Base-by-base conservation (phyloP, 140 eudicot species). In the Oenanthe javanica region DNA sequence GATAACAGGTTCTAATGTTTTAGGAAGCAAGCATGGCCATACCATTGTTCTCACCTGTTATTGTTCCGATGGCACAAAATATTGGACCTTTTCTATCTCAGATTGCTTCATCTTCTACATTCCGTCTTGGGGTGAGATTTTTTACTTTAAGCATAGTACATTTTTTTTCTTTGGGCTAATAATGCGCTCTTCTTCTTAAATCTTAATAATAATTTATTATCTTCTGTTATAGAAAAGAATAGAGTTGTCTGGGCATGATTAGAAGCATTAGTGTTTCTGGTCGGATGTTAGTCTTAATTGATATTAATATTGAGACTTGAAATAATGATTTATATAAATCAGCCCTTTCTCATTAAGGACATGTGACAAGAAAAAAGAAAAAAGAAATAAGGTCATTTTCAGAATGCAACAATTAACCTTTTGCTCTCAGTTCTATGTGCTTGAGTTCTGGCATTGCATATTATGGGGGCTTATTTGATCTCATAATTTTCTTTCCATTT, bases 11-110 rank as follows among this genome's bases (percentile, higher is more conserved):
- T 77, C 38, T 75, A 43, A 54, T 69, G 52, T 86, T 76, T 52
- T 94, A 94, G 99, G 99, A 95, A 80, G 97, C 99, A 77, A 95
- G 97, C 84, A n/a, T 86, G 77, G 97, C 97, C 3, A 83, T 88
- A 79, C 99, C 99, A 49, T 78, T 95, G 74, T 83, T 92, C 82
- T 95, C 99, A 72, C 97, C 99, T 72, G 93, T 95, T 82, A 89
- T 95, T 51, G 84, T 90, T 63, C 99, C 99, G 50, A 81, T 92
- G 93, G 93, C 88, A 49, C 97, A 95, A 85, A 85, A 93, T 86
- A 15, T 92, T 45, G 97, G 92, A 78, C 97, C 99, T 73, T 78
- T 94, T 77, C 77, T 94, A 71, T 87, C 98, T 52, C 95, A 90
- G 85, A 64, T 94, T 84, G 89, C 93, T 57, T 87, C 97, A 55